phyloP scores from a whole-genome alignment of 2,329 filamentous ascomycete genomes.

The Plenodomus biglobosus region DNA sequence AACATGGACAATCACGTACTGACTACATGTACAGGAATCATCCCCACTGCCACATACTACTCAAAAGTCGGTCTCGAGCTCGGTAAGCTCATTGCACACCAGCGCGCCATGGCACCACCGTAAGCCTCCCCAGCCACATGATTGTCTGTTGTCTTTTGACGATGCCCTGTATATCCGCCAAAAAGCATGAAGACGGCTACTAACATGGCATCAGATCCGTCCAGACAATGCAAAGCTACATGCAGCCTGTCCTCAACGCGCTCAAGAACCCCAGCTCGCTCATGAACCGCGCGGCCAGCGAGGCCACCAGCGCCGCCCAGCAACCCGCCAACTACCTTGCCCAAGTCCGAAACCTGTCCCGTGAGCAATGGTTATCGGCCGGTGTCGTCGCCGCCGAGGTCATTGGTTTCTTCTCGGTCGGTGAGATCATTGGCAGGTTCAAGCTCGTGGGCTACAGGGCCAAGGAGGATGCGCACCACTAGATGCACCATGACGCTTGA shows the following conservation, averaged over 20 bases:
- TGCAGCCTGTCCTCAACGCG: conserved; percentile 71
- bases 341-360: conserved; percentile 68
- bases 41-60: conserved; percentile 90
- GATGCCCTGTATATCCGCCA: no score
- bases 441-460: conserved; percentile 86
- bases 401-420: conserved; percentile 95
- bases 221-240: conserved; percentile 83
- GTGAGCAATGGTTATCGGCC: conserved; percentile 68
- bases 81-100: conserved; percentile 80
- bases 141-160: no score
- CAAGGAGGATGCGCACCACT: conserved; percentile 39
- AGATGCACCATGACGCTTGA: not conserved
- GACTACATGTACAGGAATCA: conserved; percentile 63
- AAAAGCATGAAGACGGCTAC: no score
- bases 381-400: conserved; percentile 83
- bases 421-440: conserved; percentile 93
- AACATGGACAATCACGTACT: conserved; percentile 4
- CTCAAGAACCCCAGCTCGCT: conserved; percentile 68
- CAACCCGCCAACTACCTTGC: conserved; percentile 59
- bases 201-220: conserved; percentile 61
- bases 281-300: conserved; percentile 51
- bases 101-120: conserved; percentile 93
- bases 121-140: conserved; percentile 59
- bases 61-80: conserved; percentile 85
- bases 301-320: conserved; percentile 47